Evolutionary conservation across 495 filamentous ascomycete species (phyloP).

Genomic region (Podospora comata): DNA sequence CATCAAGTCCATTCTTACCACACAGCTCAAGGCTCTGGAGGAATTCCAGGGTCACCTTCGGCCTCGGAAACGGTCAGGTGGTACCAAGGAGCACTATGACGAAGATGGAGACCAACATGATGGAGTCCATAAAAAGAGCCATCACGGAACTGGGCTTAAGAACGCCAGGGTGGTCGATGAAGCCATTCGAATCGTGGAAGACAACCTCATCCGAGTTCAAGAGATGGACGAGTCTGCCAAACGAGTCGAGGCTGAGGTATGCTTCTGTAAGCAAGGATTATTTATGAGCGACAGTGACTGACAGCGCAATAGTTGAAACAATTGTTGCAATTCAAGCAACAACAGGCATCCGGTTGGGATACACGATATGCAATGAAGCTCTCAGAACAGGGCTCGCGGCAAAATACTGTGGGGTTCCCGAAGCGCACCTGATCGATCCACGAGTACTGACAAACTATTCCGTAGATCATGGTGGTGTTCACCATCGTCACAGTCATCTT

Average conservation of each 20-base stretch:
- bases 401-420: constrained; percentile 15
- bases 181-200: constrained; percentile 21
- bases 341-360: constrained; percentile 30
- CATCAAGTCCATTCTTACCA: constrained; percentile 20
- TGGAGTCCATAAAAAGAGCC: constrained; percentile 11
- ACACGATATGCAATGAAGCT: constrained; percentile 23
- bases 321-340: constrained; percentile 30
- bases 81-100: background rate
- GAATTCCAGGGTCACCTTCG: background rate
- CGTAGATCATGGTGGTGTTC: constrained; percentile 24
- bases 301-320: constrained; percentile 17
- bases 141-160: constrained; percentile 17
- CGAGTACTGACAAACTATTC: too few species aligned
- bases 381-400: constrained; percentile 19
- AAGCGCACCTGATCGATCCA: background rate
- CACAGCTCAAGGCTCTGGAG: constrained; percentile 18
- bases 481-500: constrained; percentile 25
- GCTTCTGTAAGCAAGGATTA: background rate
- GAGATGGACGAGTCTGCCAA: constrained; percentile 20
- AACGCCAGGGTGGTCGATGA: constrained; percentile 16
- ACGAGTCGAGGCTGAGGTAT: constrained; percentile 19
- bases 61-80: background rate
- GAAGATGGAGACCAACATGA: background rate
- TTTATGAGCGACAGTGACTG: background rate
- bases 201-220: constrained; percentile 17